A percentile compares a stretch with the other conserved stretches of the same genome.
Conservation (phyloP, 1,139 yeast species). For the Taiozyma sp. region DNA sequence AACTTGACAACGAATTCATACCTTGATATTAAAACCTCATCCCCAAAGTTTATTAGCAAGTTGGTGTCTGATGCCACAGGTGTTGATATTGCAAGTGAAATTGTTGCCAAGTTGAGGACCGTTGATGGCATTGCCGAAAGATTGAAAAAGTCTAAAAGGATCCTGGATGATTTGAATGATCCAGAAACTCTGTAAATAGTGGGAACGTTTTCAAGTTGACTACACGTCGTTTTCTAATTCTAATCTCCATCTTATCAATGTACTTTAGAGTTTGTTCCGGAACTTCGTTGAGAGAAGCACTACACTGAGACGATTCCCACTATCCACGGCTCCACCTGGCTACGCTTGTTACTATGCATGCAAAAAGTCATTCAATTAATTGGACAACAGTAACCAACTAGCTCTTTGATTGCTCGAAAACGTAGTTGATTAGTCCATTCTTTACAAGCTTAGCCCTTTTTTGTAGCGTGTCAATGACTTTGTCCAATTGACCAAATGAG, state of each 20-base stretch:
- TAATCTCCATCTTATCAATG: too few relatives aligned
- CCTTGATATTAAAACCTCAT: constrained; percentile 19
- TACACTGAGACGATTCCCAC: too few relatives aligned
- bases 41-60: constrained; percentile 23
- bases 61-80: constrained; percentile 24
- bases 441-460: constrained; percentile 10
- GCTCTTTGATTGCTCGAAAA: background rate
- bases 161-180: constrained; percentile 24
- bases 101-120: constrained; percentile 28
- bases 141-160: constrained; percentile 28
- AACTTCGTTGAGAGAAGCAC: too few relatives aligned
- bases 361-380: background rate
- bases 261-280: too few relatives aligned
- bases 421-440: constrained; percentile 11
- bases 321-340: background rate
- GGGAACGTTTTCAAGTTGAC: background rate
- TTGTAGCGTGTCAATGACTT: constrained; percentile 14
- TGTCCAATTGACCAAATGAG: constrained; percentile 20
- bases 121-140: constrained; percentile 26
- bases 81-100: constrained; percentile 30
- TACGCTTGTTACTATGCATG: background rate
- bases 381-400: background rate
- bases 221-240: background rate
- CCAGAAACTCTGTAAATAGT: constrained; percentile 2
- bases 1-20: constrained; percentile 17